These are phyloP conservation scores for Diaporthe velutina DNA, from an alignment of 2,329 filamentous ascomycete species.

Conservation along the genomic window DNA sequence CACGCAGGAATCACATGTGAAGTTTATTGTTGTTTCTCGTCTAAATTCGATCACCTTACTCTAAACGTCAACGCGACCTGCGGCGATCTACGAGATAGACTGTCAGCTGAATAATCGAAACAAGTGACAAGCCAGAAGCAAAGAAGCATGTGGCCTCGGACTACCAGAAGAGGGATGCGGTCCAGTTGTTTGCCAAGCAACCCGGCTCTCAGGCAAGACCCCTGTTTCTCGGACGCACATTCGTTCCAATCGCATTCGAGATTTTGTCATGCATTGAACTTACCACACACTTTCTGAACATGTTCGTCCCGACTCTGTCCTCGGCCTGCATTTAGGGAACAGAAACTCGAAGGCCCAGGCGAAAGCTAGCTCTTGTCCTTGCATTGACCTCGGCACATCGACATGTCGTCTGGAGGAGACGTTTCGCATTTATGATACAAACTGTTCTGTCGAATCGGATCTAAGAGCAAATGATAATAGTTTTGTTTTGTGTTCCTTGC, in stretches of 20 bases:
- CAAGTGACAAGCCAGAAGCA: too few relatives aligned
- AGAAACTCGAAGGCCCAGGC: background rate
- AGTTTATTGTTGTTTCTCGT: too few relatives aligned
- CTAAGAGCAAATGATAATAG: background rate
- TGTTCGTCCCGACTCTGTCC: background rate
- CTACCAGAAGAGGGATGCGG: background rate
- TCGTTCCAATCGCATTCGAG: constrained; percentile 13
- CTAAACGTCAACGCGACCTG: background rate
- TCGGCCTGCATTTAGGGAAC: background rate
- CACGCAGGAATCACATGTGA: too few relatives aligned
- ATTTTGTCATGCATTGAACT: background rate
- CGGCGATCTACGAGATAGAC: background rate
- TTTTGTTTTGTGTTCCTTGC: background rate
- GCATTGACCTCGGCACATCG: constrained; percentile 18
- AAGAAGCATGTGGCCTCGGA: too few relatives aligned
- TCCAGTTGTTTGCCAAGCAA: background rate
- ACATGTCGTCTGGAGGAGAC: background rate
- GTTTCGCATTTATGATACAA: constrained; percentile 14
- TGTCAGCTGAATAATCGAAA: background rate
- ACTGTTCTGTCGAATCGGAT: background rate
- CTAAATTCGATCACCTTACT: background rate
- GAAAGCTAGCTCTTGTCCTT: background rate
- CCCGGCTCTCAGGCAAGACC: background rate
- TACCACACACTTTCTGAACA: background rate
- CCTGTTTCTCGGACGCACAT: background rate